Percentiles rank a stretch among this genome's conserved stretches.
Evolutionary conservation across 2,329 filamentous ascomycete species (phyloP).

Genomic region (Microdochium nivale): DNA sequence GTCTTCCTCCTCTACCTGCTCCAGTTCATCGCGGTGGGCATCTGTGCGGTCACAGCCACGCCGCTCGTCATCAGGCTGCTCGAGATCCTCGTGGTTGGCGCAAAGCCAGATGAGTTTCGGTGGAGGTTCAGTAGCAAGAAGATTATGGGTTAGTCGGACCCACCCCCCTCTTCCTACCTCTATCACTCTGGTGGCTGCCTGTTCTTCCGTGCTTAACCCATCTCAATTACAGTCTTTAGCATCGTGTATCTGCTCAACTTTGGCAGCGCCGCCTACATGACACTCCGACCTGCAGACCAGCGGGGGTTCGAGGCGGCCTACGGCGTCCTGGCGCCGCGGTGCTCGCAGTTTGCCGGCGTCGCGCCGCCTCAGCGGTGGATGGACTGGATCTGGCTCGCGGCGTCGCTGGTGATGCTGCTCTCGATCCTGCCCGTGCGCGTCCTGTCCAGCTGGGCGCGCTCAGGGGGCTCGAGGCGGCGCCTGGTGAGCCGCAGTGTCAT

Average conservation of each 20-base stretch:
- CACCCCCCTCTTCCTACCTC: not conserved
- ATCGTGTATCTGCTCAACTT: not conserved
- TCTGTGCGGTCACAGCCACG: not conserved
- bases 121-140: not conserved
- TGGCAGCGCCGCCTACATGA: not conserved
- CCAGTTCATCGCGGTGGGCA: not conserved
- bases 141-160: not conserved
- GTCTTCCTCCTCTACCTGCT: not conserved
- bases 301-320: not conserved
- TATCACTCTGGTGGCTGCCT: not conserved
- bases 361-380: not conserved
- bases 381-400: not conserved
- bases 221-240: not conserved
- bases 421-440: not conserved
- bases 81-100: not conserved
- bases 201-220: not conserved
- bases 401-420: not conserved
- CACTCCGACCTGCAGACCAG: not conserved
- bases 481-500: not conserved
- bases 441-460: not conserved
- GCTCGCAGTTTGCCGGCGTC: not conserved
- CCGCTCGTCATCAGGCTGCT: not conserved
- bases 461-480: not conserved
- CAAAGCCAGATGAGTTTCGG: not conserved
- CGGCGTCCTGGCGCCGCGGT: not conserved